Conservation (phyloP, 2,329 filamentous ascomycete genomes). For the Rachicladosporium sp. region DNA sequence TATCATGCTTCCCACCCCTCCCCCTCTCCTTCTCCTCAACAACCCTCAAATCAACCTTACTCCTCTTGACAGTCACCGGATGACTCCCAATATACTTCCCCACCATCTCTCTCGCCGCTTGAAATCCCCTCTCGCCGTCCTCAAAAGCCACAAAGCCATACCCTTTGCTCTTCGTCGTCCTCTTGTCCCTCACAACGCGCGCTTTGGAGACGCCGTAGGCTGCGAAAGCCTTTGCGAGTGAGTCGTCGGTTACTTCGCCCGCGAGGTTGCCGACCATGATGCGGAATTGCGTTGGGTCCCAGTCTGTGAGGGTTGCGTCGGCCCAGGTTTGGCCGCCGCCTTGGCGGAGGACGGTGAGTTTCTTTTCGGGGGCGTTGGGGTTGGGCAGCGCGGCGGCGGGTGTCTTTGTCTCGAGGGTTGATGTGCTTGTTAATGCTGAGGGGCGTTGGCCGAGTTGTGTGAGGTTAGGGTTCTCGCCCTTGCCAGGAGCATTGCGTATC, state of each 20-base stretch:
- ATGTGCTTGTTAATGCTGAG: background rate
- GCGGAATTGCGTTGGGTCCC: conserved; percentile 88
- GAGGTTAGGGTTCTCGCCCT: conserved; percentile 2
- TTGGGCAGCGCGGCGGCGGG: conserved; percentile 7
- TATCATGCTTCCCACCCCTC: conserved; percentile 34
- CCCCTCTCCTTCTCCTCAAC: conserved; percentile 42
- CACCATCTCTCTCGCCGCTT: conserved; percentile 94
- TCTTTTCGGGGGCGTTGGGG: conserved; percentile 21
- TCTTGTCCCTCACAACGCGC: conserved; percentile 86
- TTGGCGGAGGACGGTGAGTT: conserved; percentile 76
- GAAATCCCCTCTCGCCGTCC: conserved; percentile 91
- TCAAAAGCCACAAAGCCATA: conserved; percentile 95
- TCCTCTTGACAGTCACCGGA: conserved; percentile 65
- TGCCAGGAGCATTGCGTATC: conserved; percentile 1
- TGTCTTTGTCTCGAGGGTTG: too few relatives aligned
- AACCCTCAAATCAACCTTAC: conserved; percentile 82
- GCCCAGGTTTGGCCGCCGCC: conserved; percentile 91
- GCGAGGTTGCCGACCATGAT: conserved; percentile 95
- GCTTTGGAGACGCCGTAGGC: conserved; percentile 89
- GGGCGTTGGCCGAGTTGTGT: conserved; percentile 3
- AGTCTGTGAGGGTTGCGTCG: conserved; percentile 78
- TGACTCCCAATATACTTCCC: conserved; percentile 98
- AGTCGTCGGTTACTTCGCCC: conserved; percentile 94
- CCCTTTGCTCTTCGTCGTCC: conserved; percentile 89
- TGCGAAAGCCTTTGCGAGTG: conserved; percentile 82